Base-by-base conservation (phyloP, 495 filamentous ascomycete species). In the Massariosphaeria phaeospora region DNA sequence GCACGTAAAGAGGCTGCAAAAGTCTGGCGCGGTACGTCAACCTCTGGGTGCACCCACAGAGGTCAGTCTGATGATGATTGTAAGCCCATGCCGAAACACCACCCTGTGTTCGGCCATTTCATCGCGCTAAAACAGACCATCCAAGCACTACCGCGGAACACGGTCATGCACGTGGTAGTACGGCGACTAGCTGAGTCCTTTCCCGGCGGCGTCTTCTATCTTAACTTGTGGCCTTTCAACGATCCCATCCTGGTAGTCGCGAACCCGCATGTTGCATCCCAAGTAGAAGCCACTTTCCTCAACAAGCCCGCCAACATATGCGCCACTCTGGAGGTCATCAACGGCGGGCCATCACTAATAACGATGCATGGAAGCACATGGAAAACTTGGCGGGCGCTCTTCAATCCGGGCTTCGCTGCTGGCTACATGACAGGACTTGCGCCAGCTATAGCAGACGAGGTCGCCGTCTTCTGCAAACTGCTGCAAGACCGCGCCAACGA, bases 161-260 rank as follows among this genome's bases (percentile, higher is more conserved):
- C 8, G 1, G 39, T 30, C n/a, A 50, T 50, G 35, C 35, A 43
- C 35, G 38, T 36, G 1, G 46, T 43, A 5, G 18, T 57, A 5
- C 30, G 18, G 17, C 26, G 35, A 23, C 24, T 51, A 12, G 30
- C 45, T 11, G 15, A 48, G 24, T 17, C 24, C 2, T 54, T 67
- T 15, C 63, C 63, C 0, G 43, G 35, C 3, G 64, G 60, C 5
- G 44, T 68, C 12, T 68, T 66, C 61, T 69, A 66, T 46, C 23
- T 70, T 4, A 61, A 70, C 36, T 52, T 62, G 8, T 72, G 69
- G 68, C 67, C 69, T 1, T 67, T 68, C 44, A 59, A n/a, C n/a
- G 29, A 26, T 23, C 52, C 56, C 1, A 34, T 62, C 2, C 21
- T 70, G 1, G 47, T 67, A 33, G 55, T 67, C 4, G 25, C 57